These are phyloP conservation scores for Orbilia oligospora DNA, from an alignment of 2,329 filamentous ascomycete genomes.

Conservation along the genomic window DNA sequence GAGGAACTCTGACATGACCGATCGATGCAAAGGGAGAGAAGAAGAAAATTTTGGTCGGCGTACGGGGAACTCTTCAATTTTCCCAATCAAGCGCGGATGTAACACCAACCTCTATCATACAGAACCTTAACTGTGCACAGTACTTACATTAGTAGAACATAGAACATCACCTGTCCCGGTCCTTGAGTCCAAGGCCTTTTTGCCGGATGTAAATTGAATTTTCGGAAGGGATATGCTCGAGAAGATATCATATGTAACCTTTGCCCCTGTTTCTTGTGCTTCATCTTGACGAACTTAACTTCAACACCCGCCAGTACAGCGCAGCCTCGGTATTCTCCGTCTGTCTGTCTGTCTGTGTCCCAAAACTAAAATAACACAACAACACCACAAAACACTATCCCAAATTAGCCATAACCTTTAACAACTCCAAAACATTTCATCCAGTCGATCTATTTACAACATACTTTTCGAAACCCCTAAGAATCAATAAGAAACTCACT, in stretches of 20 bases:
- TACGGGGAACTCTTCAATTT: constrained; percentile 16
- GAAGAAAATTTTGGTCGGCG: background rate
- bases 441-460: background rate
- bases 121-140: constrained; percentile 10
- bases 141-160: no score
- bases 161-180: constrained; percentile 1
- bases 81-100: constrained; percentile 31
- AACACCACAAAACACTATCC: constrained; percentile 1
- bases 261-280: constrained; percentile 12
- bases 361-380: constrained; percentile 29
- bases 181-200: constrained; percentile 20
- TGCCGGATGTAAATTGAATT: constrained; percentile 18
- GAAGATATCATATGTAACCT: constrained; percentile 26
- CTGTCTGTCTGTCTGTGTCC: background rate
- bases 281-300: no score
- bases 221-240: constrained; percentile 23
- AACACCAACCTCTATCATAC: constrained; percentile 17
- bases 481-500: background rate
- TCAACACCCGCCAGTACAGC: no score
- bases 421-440: background rate
- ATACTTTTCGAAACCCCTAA: background rate
- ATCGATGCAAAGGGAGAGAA: background rate
- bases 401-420: background rate
- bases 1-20: no score
- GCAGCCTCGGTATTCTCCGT: constrained; percentile 20